A percentile compares a stretch with the other conserved stretches of the same genome.
Conservation (phyloP, 169 alveolate genomes). For the Plasmodium chabaudi region DNA sequence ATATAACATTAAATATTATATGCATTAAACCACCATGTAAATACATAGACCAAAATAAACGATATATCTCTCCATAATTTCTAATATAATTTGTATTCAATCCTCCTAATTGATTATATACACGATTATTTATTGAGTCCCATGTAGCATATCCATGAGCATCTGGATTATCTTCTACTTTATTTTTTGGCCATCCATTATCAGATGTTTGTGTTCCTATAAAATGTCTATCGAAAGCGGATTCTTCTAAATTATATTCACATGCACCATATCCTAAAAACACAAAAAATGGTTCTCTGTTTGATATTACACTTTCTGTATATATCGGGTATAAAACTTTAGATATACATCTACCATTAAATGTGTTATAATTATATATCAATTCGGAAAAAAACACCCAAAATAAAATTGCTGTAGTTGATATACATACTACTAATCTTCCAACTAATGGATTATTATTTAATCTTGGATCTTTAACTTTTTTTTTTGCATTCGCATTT, state of each 20-base stretch:
- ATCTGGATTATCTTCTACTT: conserved; percentile 77
- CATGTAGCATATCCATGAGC: conserved; percentile 70
- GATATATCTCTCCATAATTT: conserved; percentile 87
- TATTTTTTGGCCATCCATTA: conserved; percentile 86
- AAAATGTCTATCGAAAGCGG: conserved; percentile 78
- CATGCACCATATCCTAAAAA: conserved; percentile 89
- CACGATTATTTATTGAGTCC: conserved; percentile 83
- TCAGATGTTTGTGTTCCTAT: conserved; percentile 82
- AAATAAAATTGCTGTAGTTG: conserved; percentile 71
- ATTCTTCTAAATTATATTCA: conserved; percentile 81
- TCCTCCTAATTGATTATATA: conserved; percentile 82
- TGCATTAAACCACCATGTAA: conserved; percentile 91
- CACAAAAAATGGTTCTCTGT: conserved; percentile 79
- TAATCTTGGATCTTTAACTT: conserved; percentile 77
- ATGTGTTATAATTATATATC: conserved; percentile 84
- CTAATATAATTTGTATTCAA: conserved; percentile 84
- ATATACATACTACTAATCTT: conserved; percentile 75
- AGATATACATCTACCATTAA: conserved; percentile 87
- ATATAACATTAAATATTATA: conserved; percentile 84
- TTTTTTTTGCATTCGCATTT: conserved; percentile 28
- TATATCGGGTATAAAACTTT: conserved; percentile 84
- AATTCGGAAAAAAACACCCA: conserved; percentile 79
- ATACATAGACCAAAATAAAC: conserved; percentile 90
- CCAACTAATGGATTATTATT: conserved; percentile 81
- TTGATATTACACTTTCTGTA: conserved; percentile 29